Base-by-base conservation (phyloP, 768 basidiomycete genomes). In the Wakefieldia striispora region DNA sequence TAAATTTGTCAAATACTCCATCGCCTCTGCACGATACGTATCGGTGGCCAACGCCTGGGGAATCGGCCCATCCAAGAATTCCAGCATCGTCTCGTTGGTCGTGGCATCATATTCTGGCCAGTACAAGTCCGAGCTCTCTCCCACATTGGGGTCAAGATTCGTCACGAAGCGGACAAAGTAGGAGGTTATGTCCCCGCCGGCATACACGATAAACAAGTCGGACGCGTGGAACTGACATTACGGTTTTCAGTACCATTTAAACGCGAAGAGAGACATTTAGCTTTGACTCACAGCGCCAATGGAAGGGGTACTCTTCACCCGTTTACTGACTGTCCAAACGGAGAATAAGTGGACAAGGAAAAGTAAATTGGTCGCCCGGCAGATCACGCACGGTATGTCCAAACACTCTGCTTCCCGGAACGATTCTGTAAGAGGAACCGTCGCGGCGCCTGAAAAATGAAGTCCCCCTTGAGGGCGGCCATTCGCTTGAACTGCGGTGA, bases 401-500 rank as follows among this genome's bases (percentile, higher is more conserved):
- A 81, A 2, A 68, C 68, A 4, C 68, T 67, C 57, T 72, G 73
- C 39, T 68, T 73, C 0, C 62, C 67, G 0, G 75, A 66, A 6
- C 58, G 58, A 20, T 66, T 47, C 26, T 74, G 57, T 27, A 81
- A 54, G 52, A 83, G 68, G 62, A 75, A 75, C 5, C 79, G 58
- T 12, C 79, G 63, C 37, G 80, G 75, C 0, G 68, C 76, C 47
- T 81, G 74, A 65, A 82, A 79, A 3, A 75, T 66, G 31, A 65
- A 62, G 51, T 83, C 81, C 0, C 81, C 81, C 43, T 71, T 68
- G 53, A 81, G 65, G 0, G 80, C 72, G 6, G 81, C 72, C 9
- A 80, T 51, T 2, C 79, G 69, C 55, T 82, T 82, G 63, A 70
- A 80, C 48, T 82, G 71, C 0, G 77, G 74, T 3, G 74, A 72